Base-by-base conservation (phyloP, 305 asterid species). In the Coffea humblotiana region DNA sequence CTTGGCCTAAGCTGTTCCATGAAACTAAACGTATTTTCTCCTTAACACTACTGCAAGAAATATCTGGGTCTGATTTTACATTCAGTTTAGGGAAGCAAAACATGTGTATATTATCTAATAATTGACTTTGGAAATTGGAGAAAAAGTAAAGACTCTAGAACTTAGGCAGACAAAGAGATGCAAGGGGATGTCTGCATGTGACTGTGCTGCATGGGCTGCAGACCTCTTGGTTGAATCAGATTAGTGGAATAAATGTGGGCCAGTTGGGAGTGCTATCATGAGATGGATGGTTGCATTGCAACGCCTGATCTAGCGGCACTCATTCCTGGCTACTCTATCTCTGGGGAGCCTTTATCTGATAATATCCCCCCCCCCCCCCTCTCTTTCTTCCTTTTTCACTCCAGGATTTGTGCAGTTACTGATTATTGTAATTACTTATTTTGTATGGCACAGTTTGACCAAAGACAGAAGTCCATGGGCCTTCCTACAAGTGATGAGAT, bases 381-480 rank as follows among this genome's bases (percentile, higher is more conserved):
- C 1, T 29, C 32, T 1, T 29, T 29, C 32, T 29, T 29, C 32
- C 1, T 29, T 29, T 29, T 29, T 29, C 32, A 29, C 32, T 25
- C 15, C 69, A 40, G 13, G 19, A 5, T 52, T 82, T 13, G n/a
- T 47, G n/a, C 15, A 23, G 40, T 51, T 2, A 37, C 21, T 72
- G 16, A 79, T 51, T 61, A 43, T 58, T 61, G 25, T 71, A 78
- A 68, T 65, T 68, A 56, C 61, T 79, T 81, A 21, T 16, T 18
- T 74, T 80, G 52, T 52, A 16, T 40, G 78, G 37, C 63, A 68
- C 91, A 94, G 97, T 93, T 93, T 78, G 99, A 95, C 82, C 98
- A 92, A 77, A 82, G 96, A 51, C 98, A 94, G 86, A 94, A 94
- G 76, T 91, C 96, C 76, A 94, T 88, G 98, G 98, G 99, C 23